Base-by-base conservation (phyloP, 2,329 filamentous ascomycete species). In the Hortaea werneckii region DNA sequence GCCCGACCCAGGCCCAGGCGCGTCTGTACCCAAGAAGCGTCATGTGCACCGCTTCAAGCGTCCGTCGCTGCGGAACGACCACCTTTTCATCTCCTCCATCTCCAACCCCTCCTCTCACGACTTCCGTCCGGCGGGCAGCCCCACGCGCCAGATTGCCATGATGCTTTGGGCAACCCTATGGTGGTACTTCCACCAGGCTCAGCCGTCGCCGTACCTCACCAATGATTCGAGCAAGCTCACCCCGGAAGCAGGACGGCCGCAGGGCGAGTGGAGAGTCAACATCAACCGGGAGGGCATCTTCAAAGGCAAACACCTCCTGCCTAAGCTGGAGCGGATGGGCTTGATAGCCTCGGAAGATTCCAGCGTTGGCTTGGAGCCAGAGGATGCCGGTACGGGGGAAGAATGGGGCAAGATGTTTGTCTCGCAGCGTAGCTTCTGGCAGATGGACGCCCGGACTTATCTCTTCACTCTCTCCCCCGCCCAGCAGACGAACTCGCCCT, bases 121-220 rank as follows among this genome's bases (percentile, higher is more conserved):
- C 41, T 94, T 84, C 69, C 87, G 85, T 61, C 80, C 87, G 1
- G 78, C 83, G 1, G 80, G 75, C 10, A 94, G 87, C 50, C 87
- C 87, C 0, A 92, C 87, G 1, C 76, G 89, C 39, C 86, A 94
- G 67, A 86, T 95, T 49, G 90, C 90, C 54, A 88, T 95, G 86
- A 94, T 95, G 84, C 75, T 96, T 5, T 96, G 87, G 86, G 80
- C 88, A 32, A 89, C 87, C 1, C 72, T 96, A 37, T 95, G 87
- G 71, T 96, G 90, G 90, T 96, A 96, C 71, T 96, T 95, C 58
- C 89, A 95, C 67, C 87, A 94, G 64, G 76, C 80, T 1, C 76
- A 83, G 56, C 90, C 90, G 0, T 72, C 76, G 20, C 73, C 77
- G 0, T 75, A 78, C 42, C 61, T 92, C 30, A 73, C 74, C 12